Conservation (phyloP, 164 flowering plant genomes). For the Liriodendron chinense region DNA sequence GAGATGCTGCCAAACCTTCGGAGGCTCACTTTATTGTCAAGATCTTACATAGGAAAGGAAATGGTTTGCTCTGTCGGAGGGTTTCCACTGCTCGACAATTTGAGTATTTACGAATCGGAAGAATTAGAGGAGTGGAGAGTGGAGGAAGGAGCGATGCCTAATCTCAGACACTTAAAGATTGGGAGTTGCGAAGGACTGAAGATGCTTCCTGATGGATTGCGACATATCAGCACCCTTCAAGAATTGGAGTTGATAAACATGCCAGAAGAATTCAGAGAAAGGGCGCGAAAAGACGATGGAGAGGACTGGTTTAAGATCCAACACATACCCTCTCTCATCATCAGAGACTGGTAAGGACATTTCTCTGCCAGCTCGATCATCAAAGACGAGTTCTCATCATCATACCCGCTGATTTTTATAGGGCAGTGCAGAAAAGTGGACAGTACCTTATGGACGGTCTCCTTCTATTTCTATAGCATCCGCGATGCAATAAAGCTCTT, state of each 20-base stretch:
- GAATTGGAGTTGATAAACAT: not conserved
- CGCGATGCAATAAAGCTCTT: too few species aligned
- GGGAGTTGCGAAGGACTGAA: slow-evolving; percentile 13
- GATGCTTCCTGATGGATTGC: slow-evolving; percentile 31
- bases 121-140: slow-evolving; percentile 2
- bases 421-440: too few species aligned
- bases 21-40: not conserved
- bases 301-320: not conserved
- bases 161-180: not conserved
- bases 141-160: not conserved
- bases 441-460: too few species aligned
- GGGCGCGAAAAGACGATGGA: not conserved
- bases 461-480: too few species aligned
- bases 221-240: slow-evolving; percentile 17
- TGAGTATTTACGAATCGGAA: not conserved
- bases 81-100: not conserved
- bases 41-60: slow-evolving; percentile 13
- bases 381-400: too few species aligned
- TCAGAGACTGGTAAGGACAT: not conserved
- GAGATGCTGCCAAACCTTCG: not conserved
- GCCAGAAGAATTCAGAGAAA: not conserved
- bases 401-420: too few species aligned
- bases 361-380: too few species aligned
- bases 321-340: not conserved
- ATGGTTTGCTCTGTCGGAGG: not conserved